phyloP scores from a whole-genome alignment of 2,329 filamentous ascomycete species.

The Parastagonospora avenae region DNA sequence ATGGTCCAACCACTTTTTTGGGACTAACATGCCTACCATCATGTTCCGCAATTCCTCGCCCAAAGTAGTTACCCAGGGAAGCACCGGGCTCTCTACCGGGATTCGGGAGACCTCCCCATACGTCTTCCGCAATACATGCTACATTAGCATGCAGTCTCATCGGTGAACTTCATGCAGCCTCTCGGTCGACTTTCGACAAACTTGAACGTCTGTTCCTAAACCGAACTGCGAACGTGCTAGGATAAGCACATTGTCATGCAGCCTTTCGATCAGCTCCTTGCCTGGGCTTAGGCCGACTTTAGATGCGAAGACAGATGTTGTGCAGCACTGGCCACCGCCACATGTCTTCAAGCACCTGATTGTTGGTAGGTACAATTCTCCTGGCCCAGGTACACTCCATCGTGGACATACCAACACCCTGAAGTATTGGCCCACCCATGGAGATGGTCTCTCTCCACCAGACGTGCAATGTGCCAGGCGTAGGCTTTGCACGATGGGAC shows the following conservation, averaged over 20 bases:
- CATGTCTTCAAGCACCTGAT: slow-evolving; percentile 6
- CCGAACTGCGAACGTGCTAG: neutral
- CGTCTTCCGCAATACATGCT: neutral
- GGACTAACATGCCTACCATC: too few relatives aligned
- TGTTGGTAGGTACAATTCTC: too few relatives aligned
- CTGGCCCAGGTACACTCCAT: too few relatives aligned
- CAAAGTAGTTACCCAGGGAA: too few relatives aligned
- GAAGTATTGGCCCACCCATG: too few relatives aligned
- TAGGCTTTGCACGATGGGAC: too few relatives aligned
- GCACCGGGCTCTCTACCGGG: too few relatives aligned
- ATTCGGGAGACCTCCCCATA: neutral
- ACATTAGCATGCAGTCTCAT: neutral
- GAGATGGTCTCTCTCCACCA: too few relatives aligned
- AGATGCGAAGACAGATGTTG: neutral
- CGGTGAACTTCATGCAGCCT: neutral
- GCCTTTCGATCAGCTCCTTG: neutral
- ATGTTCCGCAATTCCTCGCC: too few relatives aligned
- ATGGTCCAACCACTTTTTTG: too few relatives aligned
- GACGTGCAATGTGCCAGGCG: too few relatives aligned
- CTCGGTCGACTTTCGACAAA: neutral
- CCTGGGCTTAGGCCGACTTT: neutral
- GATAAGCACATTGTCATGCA: neutral
- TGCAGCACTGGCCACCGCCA: neutral
- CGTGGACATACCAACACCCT: too few relatives aligned
- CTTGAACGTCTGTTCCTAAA: neutral